Evolutionary conservation across 2,329 filamentous ascomycete species (phyloP).

Genomic region (Colletotrichum lupini): DNA sequence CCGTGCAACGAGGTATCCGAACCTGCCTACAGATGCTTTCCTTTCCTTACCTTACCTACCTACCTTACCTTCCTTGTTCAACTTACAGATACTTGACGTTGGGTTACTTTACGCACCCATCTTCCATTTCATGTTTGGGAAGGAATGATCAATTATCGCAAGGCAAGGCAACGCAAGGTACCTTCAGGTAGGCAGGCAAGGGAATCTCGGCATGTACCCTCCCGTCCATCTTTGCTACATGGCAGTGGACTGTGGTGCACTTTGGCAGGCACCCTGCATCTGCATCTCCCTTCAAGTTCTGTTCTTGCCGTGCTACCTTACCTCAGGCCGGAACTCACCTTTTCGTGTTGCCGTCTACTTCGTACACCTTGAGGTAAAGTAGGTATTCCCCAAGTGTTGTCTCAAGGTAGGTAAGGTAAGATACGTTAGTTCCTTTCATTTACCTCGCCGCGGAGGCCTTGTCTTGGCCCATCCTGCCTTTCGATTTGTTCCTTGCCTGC

Average conservation of each 20-base stretch:
- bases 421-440: background rate
- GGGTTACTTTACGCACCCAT: background rate
- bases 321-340: background rate
- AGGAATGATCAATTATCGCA: background rate
- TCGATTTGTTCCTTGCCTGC: background rate
- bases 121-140: background rate
- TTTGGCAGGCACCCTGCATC: background rate
- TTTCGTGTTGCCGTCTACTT: background rate
- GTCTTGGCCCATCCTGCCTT: background rate
- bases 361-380: background rate
- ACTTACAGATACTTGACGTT: too few relatives aligned
- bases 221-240: background rate
- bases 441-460: background rate
- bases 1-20: conserved; percentile 8
- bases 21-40: too few relatives aligned
- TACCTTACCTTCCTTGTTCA: too few relatives aligned
- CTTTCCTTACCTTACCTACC: too few relatives aligned
- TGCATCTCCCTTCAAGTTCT: conserved; percentile 12
- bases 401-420: background rate
- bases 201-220: conserved; percentile 15
- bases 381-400: background rate
- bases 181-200: background rate
- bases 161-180: background rate
- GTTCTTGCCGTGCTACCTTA: conserved; percentile 10
- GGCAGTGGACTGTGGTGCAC: background rate